Conservation (phyloP, 2,329 filamentous ascomycete genomes). For the Domatiomyces globalis region DNA sequence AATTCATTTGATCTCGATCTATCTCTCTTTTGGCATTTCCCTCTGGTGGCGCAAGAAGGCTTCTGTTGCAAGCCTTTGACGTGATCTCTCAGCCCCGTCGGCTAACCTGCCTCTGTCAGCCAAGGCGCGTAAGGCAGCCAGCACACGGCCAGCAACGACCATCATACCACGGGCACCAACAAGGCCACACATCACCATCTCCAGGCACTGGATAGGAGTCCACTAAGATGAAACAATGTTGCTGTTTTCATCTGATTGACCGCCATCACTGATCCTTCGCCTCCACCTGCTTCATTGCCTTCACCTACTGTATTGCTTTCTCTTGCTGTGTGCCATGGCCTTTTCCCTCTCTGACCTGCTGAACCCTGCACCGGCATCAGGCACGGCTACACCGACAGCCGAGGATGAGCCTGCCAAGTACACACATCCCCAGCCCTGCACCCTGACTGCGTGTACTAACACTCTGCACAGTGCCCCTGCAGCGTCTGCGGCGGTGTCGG, state of each 20-base stretch:
- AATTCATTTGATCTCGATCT: too few relatives aligned
- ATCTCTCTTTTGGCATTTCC: too few relatives aligned
- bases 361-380: slow-evolving; percentile 7
- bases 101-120: neutral
- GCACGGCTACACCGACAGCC: neutral
- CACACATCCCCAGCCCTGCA: neutral
- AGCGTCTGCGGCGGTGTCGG: slow-evolving; percentile 7
- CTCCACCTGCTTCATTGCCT: neutral
- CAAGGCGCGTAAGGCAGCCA: too few relatives aligned
- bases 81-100: neutral
- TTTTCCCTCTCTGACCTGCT: slow-evolving; percentile 9
- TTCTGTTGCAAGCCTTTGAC: neutral
- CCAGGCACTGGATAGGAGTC: too few relatives aligned
- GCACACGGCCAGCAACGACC: neutral
- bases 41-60: too few relatives aligned
- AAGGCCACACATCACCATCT: too few relatives aligned
- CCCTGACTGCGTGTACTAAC: neutral
- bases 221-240: too few relatives aligned
- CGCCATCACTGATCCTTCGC: neutral
- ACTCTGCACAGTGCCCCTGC: neutral
- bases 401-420: neutral
- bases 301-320: neutral
- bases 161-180: neutral
- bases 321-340: slow-evolving; percentile 1
- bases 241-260: too few relatives aligned